phyloP scores from a whole-genome alignment of 176 grass and related monocot genomes.

The Tillandsia leiboldiana region DNA sequence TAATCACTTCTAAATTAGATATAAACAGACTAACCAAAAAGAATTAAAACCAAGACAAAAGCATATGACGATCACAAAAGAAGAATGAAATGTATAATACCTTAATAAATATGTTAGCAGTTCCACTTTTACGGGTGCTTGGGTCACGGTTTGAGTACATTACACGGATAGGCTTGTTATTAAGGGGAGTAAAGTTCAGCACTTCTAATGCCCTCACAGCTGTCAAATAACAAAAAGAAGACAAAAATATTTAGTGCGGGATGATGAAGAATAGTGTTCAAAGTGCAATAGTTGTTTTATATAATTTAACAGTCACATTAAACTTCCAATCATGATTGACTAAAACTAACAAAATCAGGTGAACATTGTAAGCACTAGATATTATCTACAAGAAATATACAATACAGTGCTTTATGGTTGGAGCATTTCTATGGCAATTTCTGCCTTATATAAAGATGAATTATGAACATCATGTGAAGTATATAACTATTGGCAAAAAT shows the following conservation, averaged over 20 bases:
- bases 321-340: too few species aligned
- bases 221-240: slow-evolving; percentile 26
- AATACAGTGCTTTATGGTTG: too few species aligned
- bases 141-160: slow-evolving; percentile 98
- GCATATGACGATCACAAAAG: background rate
- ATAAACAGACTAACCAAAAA: background rate
- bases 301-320: too few species aligned
- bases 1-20: background rate
- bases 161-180: slow-evolving; percentile 85
- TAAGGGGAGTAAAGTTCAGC: slow-evolving; percentile 81
- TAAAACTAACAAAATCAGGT: too few species aligned
- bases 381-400: too few species aligned
- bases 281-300: background rate
- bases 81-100: slow-evolving; percentile 15
- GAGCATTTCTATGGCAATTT: too few species aligned
- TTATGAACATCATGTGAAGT: too few species aligned
- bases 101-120: slow-evolving; percentile 97
- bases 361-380: too few species aligned
- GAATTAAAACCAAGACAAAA: slow-evolving; percentile 6
- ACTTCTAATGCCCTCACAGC: slow-evolving; percentile 74
- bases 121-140: slow-evolving; percentile 63
- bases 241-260: background rate
- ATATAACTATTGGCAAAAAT: too few species aligned
- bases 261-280: background rate
- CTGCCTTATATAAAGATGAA: too few species aligned